These are phyloP conservation scores for Insectozyma bohioensis DNA, from an alignment of 1,139 yeast species.

Conservation along the genomic window DNA sequence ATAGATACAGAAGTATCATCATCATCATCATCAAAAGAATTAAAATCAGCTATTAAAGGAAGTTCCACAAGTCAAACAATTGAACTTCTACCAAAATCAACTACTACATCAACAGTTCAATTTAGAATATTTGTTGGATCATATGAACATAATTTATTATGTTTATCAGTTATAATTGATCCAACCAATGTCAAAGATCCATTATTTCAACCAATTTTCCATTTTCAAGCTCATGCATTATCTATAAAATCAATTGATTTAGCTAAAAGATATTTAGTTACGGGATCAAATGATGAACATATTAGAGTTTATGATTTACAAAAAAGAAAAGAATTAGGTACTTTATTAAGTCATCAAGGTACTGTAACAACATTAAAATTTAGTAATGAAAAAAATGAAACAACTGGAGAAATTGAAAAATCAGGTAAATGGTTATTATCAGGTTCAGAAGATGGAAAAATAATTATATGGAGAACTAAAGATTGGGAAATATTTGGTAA, in stretches of 20 bases:
- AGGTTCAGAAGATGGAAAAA: constrained; percentile 88
- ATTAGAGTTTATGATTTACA: constrained; percentile 92
- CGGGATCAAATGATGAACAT: constrained; percentile 96
- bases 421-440: constrained; percentile 85
- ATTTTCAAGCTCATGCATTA: constrained; percentile 90
- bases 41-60: constrained; percentile 16
- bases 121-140: constrained; percentile 91
- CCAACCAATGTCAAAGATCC: constrained; percentile 35
- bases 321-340: constrained; percentile 91
- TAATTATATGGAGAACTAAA: constrained; percentile 90
- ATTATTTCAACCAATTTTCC: constrained; percentile 89
- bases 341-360: constrained; percentile 86
- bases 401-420: constrained; percentile 23
- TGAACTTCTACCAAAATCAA: constrained; percentile 1
- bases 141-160: constrained; percentile 87
- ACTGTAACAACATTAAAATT: constrained; percentile 77
- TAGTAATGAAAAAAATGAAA: constrained; percentile 45
- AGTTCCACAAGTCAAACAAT: constrained; percentile 4
- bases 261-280: constrained; percentile 81
- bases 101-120: constrained; percentile 21
- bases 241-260: constrained; percentile 84
- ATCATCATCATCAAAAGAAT: constrained; percentile 1
- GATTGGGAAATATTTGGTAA: constrained; percentile 95
- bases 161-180: constrained; percentile 69
- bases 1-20: not conserved